Evolutionary conservation across 2,329 filamentous ascomycete genomes (phyloP).

Genomic region (Orbilia oligospora): DNA sequence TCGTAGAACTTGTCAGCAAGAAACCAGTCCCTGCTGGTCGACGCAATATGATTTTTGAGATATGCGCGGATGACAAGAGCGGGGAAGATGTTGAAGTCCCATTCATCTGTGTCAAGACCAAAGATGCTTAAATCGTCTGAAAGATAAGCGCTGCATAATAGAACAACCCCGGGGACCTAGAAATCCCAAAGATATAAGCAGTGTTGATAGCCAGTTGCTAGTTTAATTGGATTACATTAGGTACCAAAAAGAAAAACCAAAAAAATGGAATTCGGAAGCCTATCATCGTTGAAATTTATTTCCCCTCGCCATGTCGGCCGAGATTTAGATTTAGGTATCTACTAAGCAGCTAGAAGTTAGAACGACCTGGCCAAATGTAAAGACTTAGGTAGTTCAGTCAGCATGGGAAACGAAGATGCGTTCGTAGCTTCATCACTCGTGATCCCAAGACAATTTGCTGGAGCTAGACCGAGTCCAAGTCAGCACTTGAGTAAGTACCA

Average conservation of each 20-base stretch:
- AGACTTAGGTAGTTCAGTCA: constrained; percentile 6
- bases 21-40: constrained; percentile 92
- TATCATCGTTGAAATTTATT: not conserved
- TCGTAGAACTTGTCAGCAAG: constrained; percentile 90
- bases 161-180: not conserved
- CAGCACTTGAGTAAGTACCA: not conserved
- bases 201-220: constrained; percentile 20
- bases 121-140: constrained; percentile 64
- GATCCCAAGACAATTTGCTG: not conserved
- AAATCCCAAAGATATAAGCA: not conserved
- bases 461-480: not conserved
- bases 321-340: no score
- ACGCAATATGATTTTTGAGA: constrained; percentile 96
- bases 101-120: constrained; percentile 89
- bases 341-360: no score
- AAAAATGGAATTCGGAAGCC: constrained; percentile 8
- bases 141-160: constrained; percentile 28
- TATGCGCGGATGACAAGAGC: constrained; percentile 88
- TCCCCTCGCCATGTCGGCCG: not conserved
- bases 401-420: not conserved
- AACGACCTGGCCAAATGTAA: no score
- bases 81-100: constrained; percentile 97
- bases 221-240: constrained; percentile 7
- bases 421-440: not conserved
- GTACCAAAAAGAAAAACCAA: not conserved